Conservation (phyloP, 805 yeast species). For the Scheffersomyces ergatensis region DNA sequence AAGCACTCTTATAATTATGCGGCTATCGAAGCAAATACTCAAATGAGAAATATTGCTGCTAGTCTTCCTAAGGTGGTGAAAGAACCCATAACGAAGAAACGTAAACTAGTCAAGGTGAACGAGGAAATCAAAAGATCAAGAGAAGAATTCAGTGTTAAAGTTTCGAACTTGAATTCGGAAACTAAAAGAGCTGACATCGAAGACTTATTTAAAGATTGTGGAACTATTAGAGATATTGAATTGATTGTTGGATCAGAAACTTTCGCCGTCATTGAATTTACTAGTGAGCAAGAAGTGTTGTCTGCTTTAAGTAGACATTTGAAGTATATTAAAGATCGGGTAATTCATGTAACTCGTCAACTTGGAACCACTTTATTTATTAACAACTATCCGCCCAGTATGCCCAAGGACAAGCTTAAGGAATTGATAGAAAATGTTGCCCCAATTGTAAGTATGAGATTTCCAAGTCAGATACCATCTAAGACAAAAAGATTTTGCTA, state of each 20-base stretch:
- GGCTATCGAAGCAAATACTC: constrained; percentile 20
- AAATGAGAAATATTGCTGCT: constrained; percentile 4
- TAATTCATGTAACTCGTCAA: constrained; percentile 45
- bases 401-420: constrained; percentile 35
- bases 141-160: constrained; percentile 59
- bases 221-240: constrained; percentile 42
- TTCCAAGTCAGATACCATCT: constrained; percentile 58
- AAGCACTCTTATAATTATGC: constrained; percentile 17
- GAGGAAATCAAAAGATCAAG: constrained; percentile 42
- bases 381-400: constrained; percentile 67
- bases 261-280: constrained; percentile 61
- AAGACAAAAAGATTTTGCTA: constrained; percentile 70
- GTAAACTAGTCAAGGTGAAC: constrained; percentile 5
- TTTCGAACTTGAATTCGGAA: constrained; percentile 43
- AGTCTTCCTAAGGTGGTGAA: neutral
- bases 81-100: constrained; percentile 3
- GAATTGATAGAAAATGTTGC: constrained; percentile 42
- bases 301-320: constrained; percentile 60
- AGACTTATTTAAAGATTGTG: constrained; percentile 59
- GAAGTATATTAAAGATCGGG: constrained; percentile 42
- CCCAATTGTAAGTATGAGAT: constrained; percentile 47
- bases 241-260: constrained; percentile 9
- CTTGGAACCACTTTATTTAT: constrained; percentile 62
- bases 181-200: constrained; percentile 37
- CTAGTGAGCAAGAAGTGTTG: constrained; percentile 43